These are phyloP conservation scores for Geosmithia putterillii DNA, from an alignment of 2,329 filamentous ascomycete genomes.

Conservation along the genomic window DNA sequence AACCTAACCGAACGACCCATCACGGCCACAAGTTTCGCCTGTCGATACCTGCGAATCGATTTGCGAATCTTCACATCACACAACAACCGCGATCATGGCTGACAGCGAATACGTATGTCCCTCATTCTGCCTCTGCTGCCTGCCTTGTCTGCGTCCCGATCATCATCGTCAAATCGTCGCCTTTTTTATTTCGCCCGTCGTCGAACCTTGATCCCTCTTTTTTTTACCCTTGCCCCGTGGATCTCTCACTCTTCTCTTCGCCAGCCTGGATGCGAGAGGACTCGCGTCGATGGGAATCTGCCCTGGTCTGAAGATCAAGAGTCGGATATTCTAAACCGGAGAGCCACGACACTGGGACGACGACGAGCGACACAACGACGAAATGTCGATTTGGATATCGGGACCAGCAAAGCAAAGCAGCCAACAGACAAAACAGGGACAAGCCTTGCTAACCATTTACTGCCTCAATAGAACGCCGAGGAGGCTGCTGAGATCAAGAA, in stretches of 20 bases:
- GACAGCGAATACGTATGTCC: slow-evolving; percentile 81
- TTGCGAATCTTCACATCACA: slow-evolving; percentile 27
- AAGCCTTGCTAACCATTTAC: neutral
- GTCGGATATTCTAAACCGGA: too few species aligned
- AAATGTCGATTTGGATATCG: neutral
- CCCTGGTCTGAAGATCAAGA: too few species aligned
- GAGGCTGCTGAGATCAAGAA: slow-evolving; percentile 99
- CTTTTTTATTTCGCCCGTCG: slow-evolving; percentile 3
- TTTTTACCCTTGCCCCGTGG: neutral
- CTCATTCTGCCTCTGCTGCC: slow-evolving; percentile 7
- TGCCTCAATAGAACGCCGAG: slow-evolving; percentile 68
- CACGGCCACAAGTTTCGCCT: slow-evolving; percentile 13
- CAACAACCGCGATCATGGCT: slow-evolving; percentile 57
- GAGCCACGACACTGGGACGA: too few species aligned
- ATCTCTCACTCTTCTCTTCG: neutral
- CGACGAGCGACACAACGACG: too few species aligned
- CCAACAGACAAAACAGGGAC: too few species aligned
- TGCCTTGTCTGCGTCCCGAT: neutral
- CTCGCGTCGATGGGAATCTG: too few species aligned
- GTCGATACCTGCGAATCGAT: slow-evolving; percentile 16
- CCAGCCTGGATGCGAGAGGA: too few species aligned
- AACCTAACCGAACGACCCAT: slow-evolving; percentile 15
- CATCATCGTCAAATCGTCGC: slow-evolving; percentile 9
- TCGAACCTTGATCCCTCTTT: neutral
- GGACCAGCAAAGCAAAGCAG: too few species aligned